phyloP scores from a whole-genome alignment of 1,284 basidiomycete genomes.

The Cronartium quercuum region DNA sequence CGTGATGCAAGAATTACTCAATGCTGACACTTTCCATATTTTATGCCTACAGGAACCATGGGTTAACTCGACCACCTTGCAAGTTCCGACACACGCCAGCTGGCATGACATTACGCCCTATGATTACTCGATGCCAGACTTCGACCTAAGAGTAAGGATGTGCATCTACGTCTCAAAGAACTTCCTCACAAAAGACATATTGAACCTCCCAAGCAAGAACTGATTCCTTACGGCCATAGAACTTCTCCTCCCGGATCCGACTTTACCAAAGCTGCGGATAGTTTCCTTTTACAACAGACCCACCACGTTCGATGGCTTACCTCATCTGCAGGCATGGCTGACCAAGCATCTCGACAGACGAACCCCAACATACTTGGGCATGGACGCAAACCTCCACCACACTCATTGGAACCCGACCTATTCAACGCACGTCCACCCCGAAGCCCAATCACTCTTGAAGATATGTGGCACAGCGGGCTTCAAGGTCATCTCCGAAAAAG shows the following conservation, averaged over 20 bases:
- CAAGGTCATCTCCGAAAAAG: not conserved
- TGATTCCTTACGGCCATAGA: not conserved
- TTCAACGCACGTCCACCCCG: not conserved
- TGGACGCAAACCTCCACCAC: constrained; percentile 30
- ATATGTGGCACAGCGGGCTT: not conserved
- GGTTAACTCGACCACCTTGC: not conserved
- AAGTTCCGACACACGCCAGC: not conserved
- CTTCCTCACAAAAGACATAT: no score
- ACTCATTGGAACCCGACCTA: not conserved
- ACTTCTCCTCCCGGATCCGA: not conserved
- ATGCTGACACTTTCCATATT: no score
- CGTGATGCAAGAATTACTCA: no score
- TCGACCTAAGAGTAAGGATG: not conserved
- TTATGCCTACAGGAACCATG: not conserved
- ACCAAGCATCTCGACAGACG: not conserved
- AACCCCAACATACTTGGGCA: not conserved
- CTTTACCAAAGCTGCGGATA: not conserved
- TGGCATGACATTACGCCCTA: not conserved
- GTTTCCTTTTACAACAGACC: not conserved
- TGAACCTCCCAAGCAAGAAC: not conserved
- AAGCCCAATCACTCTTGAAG: not conserved
- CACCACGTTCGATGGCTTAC: not conserved
- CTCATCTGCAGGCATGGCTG: not conserved
- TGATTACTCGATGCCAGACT: not conserved
- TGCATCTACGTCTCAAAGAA: not conserved